These are phyloP conservation scores for Penicillium samsonianum DNA, from an alignment of 495 filamentous ascomycete species.

Conservation along the genomic window DNA sequence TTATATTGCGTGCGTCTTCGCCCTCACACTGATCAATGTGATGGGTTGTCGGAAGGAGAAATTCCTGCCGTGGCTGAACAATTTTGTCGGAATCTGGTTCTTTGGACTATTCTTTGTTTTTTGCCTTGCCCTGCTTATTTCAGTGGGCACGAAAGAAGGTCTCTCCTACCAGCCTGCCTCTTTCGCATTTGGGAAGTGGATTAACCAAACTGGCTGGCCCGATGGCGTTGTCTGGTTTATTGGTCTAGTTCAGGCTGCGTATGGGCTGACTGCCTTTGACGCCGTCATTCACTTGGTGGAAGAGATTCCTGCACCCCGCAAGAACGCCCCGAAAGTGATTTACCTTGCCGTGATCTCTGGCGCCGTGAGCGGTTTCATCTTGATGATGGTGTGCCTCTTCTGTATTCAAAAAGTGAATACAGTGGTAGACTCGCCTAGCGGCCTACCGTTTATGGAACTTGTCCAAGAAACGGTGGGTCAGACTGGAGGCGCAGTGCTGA, in stretches of 20 bases:
- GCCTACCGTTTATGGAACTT: conserved; percentile 46
- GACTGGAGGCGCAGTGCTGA: conserved; percentile 36
- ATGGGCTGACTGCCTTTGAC: conserved; percentile 62
- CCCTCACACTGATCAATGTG: conserved; percentile 45
- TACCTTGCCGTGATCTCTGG: conserved; percentile 40
- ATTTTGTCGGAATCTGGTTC: conserved; percentile 49
- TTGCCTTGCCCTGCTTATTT: conserved; percentile 44
- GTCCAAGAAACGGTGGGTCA: conserved; percentile 39
- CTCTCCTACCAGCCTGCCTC: conserved; percentile 43
- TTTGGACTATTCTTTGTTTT: conserved; percentile 45
- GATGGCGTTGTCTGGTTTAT: conserved; percentile 64
- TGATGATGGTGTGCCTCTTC: conserved; percentile 74
- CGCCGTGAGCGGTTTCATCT: conserved; percentile 62
- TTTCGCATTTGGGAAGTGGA: conserved; percentile 58
- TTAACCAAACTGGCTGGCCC: conserved; percentile 62
- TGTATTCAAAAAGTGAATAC: conserved; percentile 62
- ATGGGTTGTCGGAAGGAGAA: conserved; percentile 43
- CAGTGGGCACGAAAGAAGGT: conserved; percentile 36
- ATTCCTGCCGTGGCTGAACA: conserved; percentile 46
- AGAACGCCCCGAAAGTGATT: conserved; percentile 42
- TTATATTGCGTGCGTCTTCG: conserved; percentile 39
- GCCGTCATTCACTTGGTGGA: conserved; percentile 62
- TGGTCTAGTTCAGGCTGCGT: conserved; percentile 59
- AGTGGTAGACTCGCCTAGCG: conserved; percentile 50
- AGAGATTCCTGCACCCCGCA: conserved; percentile 43